Evolutionary conservation across 1,139 yeast species (phyloP), one percentile per base, ranked within the genome.

Genomic region (Scheffersomyces illinoinensis): DNA sequence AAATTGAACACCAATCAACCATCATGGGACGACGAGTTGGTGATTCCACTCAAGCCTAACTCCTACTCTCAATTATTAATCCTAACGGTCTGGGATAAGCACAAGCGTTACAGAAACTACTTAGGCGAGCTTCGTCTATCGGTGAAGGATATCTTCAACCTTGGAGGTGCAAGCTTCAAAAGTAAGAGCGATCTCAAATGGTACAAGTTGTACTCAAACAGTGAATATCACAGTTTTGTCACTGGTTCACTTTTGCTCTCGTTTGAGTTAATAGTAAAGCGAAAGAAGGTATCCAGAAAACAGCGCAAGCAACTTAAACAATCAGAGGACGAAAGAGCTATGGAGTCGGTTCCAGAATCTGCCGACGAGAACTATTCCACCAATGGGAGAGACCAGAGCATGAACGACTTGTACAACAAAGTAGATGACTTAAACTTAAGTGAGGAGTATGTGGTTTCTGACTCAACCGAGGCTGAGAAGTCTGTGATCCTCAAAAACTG

Each of bases 181-280:
- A 61, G 64, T 55, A 66, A 62, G 54, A 71, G 77, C 2, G 82
- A 76, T 0, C 75, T 81, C 21, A 76, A 77, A 60, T 86, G 89
- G 89, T 83, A 77, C 66, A 74, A 76, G 57, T 71, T 87, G 14
- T 79, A 80, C 59, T 85, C 89, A 2, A 80, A 82, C 23, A 72
- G 71, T 52, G 66, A 75, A 3, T 74, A 81, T 59, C 82, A 81
- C 53, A 73, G 83, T 10, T 85, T 77, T 67, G 85, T 86, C 12
- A 83, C 88, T 0, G 93, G 93, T 0, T 82, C 87, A 0, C 62
- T 89, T 4, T 74, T 79, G 51, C 65, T 86, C n/a, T 79, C 82
- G 39, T 83, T 88, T 62, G 82, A 83, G 57, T 68, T 87, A 54
- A 68, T 72, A n/a, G 69, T 76, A 8, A 73, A 67, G 56, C 61